Base-by-base conservation (phyloP, 805 yeast genomes). In the Yamadazyma insecticola region DNA sequence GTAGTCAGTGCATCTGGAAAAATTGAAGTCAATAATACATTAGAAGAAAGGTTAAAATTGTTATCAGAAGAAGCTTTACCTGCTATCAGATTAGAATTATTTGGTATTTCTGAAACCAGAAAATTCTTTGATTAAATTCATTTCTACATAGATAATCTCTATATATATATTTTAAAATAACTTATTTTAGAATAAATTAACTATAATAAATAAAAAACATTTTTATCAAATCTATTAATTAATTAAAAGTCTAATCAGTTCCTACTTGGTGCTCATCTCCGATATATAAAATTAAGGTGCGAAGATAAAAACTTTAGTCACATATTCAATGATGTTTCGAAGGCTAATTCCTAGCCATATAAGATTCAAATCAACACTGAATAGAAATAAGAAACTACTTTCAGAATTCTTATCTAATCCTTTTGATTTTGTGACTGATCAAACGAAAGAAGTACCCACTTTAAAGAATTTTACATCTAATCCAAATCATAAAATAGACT, bases 41-140 rank as follows among this genome's bases (percentile, higher is more conserved):
- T 92, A 51, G 96, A 88, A 51, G 97, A 89, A 70, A 85, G 99
- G 66, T 76, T 92, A 52, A 74, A 80, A 50, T 63, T 92, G 40
- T 72, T 92, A 49, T 74, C 83, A 22, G 83, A 84, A 55, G 85
- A 78, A 50, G 83, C 96, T 6, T 75, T 92, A 45, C 99, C 99
- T 29, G 94, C 89, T 33, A 78, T 92, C 43, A 81, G 97, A 66
- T 70, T 84, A 41, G 95, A 89, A 52, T 66, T 90, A 53, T 92
- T 88, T 54, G 95, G 95, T 40, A 78, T 84, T 35, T 81, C 96
- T 12, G 60, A 74, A 35, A 63, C 90, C 34, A 85, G 97, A 74
- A 86, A 85, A 70, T 90, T 85, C 74, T 87, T 87, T 53, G 95
- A 88, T 53, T 89, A 73, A 51, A 9, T n/a, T 25, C 10, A 19